Evolutionary conservation across 2,329 filamentous ascomycete species (phyloP).

Genomic region (Calonectria ilicicola): DNA sequence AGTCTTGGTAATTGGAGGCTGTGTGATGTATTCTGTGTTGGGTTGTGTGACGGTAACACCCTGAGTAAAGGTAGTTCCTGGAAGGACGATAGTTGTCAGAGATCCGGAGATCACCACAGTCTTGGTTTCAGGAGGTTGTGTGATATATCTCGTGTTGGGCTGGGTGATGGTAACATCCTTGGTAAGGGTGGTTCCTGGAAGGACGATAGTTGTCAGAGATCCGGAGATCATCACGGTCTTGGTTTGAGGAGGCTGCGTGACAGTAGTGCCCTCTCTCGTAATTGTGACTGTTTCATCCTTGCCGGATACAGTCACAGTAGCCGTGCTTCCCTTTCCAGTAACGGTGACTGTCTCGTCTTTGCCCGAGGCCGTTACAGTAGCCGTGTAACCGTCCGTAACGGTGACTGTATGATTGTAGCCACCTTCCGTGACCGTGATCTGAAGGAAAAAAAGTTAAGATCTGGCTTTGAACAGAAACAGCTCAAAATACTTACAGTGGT

Average conservation of each 20-base stretch:
- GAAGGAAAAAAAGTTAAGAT: not conserved
- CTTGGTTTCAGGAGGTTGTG: not conserved
- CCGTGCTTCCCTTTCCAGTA: not conserved
- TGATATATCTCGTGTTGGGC: not conserved
- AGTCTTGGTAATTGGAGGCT: not conserved
- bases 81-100: not conserved
- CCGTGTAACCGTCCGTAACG: not conserved
- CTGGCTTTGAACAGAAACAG: not conserved
- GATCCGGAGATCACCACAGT: not conserved
- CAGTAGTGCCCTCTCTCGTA: not conserved
- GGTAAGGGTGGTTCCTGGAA: constrained; percentile 7
- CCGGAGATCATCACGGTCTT: constrained; percentile 5
- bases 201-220: not conserved
- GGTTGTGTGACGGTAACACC: not conserved
- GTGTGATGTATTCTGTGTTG: not conserved
- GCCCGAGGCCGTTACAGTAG: not conserved
- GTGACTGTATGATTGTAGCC: not conserved
- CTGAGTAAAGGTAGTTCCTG: not conserved
- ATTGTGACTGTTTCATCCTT: constrained; percentile 2
- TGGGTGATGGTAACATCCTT: not conserved
- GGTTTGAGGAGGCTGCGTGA: not conserved
- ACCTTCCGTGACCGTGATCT: not conserved
- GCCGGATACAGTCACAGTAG: not conserved
- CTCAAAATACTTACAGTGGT: not conserved
- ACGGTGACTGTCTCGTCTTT: constrained; percentile 5